These are phyloP conservation scores for Pyricularia sp. DNA, from an alignment of 2,329 filamentous ascomycete species.

Conservation along the genomic window DNA sequence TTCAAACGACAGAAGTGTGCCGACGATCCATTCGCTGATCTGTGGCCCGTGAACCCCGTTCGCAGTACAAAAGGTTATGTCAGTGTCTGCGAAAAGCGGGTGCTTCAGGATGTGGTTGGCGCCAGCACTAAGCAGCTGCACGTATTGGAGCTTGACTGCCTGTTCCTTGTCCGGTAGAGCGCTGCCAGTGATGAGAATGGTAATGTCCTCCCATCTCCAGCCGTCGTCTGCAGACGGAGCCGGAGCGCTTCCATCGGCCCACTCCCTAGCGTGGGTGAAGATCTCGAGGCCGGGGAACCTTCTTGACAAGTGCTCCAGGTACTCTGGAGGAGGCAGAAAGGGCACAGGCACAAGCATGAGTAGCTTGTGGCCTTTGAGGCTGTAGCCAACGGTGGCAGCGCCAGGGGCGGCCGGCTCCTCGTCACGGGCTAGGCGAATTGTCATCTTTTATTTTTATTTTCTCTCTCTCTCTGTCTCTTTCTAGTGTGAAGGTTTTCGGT, in stretches of 20 bases:
- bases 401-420: background rate
- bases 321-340: slow-evolving; percentile 8
- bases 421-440: background rate
- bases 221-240: slow-evolving; percentile 18
- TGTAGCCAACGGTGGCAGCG: slow-evolving; percentile 3
- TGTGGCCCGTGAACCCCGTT: slow-evolving; percentile 41
- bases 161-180: slow-evolving; percentile 26
- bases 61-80: slow-evolving; percentile 38
- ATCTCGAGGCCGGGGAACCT: slow-evolving; percentile 32
- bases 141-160: slow-evolving; percentile 34
- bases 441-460: background rate
- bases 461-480: background rate
- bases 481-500: background rate
- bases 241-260: slow-evolving; percentile 14
- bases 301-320: slow-evolving; percentile 20
- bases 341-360: slow-evolving; percentile 20
- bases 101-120: slow-evolving; percentile 33
- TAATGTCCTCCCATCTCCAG: slow-evolving; percentile 29
- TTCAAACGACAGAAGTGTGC: slow-evolving; percentile 14
- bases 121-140: slow-evolving; percentile 42
- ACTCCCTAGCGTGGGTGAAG: slow-evolving; percentile 15
- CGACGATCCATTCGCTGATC: slow-evolving; percentile 19
- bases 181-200: slow-evolving; percentile 20
- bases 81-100: slow-evolving; percentile 35
- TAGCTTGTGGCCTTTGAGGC: slow-evolving; percentile 32